phyloP scores from a whole-genome alignment of 108 stramenopile species.

The Nitzschia palea region DNA sequence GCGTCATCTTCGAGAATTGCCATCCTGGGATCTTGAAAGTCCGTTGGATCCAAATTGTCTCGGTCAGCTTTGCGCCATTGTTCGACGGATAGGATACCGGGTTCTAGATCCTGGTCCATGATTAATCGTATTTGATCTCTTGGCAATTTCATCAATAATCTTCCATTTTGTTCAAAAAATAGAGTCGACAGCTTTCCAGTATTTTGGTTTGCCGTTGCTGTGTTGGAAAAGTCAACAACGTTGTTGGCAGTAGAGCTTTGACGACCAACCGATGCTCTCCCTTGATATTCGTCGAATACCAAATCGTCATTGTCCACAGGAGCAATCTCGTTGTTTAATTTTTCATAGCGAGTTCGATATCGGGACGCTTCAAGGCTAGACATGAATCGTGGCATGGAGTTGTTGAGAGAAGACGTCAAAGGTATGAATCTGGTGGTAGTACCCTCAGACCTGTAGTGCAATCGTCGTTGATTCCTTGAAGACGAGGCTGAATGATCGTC shows the following conservation, averaged over 20 bases:
- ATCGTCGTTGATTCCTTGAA: neutral
- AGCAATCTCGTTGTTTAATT: constrained; percentile 35
- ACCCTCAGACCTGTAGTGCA: no score
- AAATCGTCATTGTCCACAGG: constrained; percentile 4
- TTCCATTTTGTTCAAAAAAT: constrained; percentile 41
- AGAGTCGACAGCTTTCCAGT: constrained; percentile 24
- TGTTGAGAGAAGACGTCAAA: constrained; percentile 4
- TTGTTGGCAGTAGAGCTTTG: constrained; percentile 1
- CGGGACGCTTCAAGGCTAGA: constrained; percentile 18
- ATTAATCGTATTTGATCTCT: constrained; percentile 53
- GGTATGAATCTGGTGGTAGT: neutral
- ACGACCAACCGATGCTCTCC: neutral
- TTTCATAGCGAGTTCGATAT: constrained; percentile 33
- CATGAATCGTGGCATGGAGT: neutral
- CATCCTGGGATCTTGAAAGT: neutral
- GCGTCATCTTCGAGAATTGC: neutral
- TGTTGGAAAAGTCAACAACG: neutral
- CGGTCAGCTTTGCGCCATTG: constrained; percentile 37
- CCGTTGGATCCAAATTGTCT: neutral
- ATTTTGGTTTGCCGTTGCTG: neutral
- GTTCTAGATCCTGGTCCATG: constrained; percentile 60
- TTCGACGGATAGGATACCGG: constrained; percentile 58
- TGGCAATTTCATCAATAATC: constrained; percentile 46
- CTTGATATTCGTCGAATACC: constrained; percentile 3
- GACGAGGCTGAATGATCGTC: constrained; percentile 20